Percentiles rank a stretch among this genome's conserved stretches.
These are phyloP conservation scores for Dioszegia crocea DNA, from an alignment of 768 basidiomycete species.

Conservation along the genomic window DNA sequence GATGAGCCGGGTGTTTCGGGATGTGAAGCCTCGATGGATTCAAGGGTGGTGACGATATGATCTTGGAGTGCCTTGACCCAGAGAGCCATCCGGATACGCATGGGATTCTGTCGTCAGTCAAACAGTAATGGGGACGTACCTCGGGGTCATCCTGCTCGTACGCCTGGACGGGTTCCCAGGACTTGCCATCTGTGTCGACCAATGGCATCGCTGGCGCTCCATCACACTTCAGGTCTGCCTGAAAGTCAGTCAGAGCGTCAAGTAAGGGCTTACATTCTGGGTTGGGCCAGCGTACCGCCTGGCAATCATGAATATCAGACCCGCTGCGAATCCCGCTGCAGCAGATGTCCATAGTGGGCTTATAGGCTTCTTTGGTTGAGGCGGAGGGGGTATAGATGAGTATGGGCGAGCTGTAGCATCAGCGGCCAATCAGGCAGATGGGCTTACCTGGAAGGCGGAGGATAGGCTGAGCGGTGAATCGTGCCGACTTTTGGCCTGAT, in stretches of 20 bases:
- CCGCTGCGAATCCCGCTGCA: slow-evolving; percentile 17
- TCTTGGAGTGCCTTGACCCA: slow-evolving; percentile 75
- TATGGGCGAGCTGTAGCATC: neutral
- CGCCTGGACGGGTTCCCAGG: slow-evolving; percentile 38
- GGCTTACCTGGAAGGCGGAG: neutral
- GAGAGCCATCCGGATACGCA: slow-evolving; percentile 73
- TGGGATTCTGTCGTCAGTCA: slow-evolving; percentile 50
- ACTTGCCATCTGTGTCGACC: slow-evolving; percentile 27
- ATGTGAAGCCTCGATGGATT: slow-evolving; percentile 68
- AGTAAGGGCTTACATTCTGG: slow-evolving; percentile 1
- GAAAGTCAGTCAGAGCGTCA: neutral
- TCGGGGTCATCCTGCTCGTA: slow-evolving; percentile 44
- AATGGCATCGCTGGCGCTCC: slow-evolving; percentile 27
- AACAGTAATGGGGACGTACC: slow-evolving; percentile 21
- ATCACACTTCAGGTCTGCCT: slow-evolving; percentile 25
- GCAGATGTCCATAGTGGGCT: slow-evolving; percentile 7
- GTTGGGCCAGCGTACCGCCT: neutral
- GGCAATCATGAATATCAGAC: slow-evolving; percentile 3
- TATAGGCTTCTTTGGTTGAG: neutral
- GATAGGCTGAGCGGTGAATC: neutral
- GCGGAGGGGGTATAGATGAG: slow-evolving; percentile 2
- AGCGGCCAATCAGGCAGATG: neutral
- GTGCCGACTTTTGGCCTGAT: neutral
- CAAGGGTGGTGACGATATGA: slow-evolving; percentile 70
- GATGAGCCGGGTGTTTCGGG: slow-evolving; percentile 29